Conservation (phyloP, 306 rosid species). For the Ormosia semicastrata region DNA sequence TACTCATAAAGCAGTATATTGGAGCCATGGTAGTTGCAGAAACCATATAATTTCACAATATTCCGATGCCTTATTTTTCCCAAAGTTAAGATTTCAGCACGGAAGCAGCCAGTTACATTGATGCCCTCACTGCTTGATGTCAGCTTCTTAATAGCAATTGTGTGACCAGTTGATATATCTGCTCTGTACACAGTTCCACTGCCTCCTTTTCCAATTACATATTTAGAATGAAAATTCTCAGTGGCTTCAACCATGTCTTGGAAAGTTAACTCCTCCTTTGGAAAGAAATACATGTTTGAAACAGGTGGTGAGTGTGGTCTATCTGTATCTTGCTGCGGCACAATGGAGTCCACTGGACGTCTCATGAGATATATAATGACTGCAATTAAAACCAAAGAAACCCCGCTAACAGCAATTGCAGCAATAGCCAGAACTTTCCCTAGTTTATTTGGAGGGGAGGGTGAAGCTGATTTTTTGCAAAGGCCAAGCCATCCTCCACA, state of each 20-base stretch:
- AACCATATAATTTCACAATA: conserved; percentile 76
- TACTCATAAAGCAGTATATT: conserved; percentile 68
- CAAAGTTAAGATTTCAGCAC: conserved; percentile 66
- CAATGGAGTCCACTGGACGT: conserved; percentile 36
- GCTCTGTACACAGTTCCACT: conserved; percentile 78
- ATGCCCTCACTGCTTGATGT: conserved; percentile 55
- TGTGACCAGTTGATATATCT: conserved; percentile 45
- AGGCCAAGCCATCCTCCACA: conserved; percentile 60
- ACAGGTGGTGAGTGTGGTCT: conserved; percentile 30
- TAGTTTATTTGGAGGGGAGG: conserved; percentile 25
- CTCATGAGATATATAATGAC: conserved; percentile 56
- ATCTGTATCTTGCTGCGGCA: conserved; percentile 41
- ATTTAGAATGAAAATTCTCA: conserved; percentile 54
- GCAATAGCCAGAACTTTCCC: conserved; percentile 52
- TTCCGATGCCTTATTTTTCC: conserved; percentile 77
- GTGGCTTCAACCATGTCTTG: conserved; percentile 76
- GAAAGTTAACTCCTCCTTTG: conserved; percentile 63
- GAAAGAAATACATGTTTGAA: conserved; percentile 55
- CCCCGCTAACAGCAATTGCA: conserved; percentile 58
- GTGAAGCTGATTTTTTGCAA: conserved; percentile 39
- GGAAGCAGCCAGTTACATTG: conserved; percentile 53
- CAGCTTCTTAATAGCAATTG: conserved; percentile 66
- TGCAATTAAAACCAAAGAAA: conserved; percentile 64
- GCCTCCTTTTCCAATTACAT: conserved; percentile 67
- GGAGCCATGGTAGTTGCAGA: conserved; percentile 61